Evolutionary conservation across 495 filamentous ascomycete species (phyloP).

Genomic region (Xylaria acuta): DNA sequence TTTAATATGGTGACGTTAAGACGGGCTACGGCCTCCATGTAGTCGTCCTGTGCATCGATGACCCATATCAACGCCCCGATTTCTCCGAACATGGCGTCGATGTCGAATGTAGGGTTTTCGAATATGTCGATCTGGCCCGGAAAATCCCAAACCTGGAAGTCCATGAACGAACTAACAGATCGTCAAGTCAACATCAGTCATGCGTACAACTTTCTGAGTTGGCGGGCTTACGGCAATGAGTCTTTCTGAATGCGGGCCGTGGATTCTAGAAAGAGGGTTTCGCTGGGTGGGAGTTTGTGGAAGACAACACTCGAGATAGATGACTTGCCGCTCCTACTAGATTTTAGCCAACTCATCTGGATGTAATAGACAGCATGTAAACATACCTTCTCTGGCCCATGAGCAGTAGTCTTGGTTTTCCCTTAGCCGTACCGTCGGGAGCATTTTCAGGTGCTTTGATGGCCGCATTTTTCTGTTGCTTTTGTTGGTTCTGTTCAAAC

Average conservation of each 20-base stretch:
- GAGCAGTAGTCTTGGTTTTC: slow-evolving; percentile 84
- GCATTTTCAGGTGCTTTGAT: slow-evolving; percentile 48
- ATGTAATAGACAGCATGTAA: not conserved
- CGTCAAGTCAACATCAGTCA: slow-evolving; percentile 4
- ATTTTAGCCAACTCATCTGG: slow-evolving; percentile 25
- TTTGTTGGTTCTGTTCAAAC: slow-evolving; percentile 61
- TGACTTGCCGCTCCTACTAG: slow-evolving; percentile 87
- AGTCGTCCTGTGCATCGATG: slow-evolving; percentile 97
- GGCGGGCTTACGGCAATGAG: slow-evolving; percentile 73
- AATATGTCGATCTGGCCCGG: slow-evolving; percentile 91
- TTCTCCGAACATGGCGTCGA: slow-evolving; percentile 90
- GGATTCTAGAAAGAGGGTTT: slow-evolving; percentile 93
- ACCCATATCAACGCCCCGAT: slow-evolving; percentile 97
- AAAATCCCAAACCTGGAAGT: slow-evolving; percentile 98
- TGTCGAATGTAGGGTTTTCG: slow-evolving; percentile 79
- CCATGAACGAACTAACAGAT: slow-evolving; percentile 85
- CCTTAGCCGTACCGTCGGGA: slow-evolving; percentile 52
- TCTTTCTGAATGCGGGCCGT: slow-evolving; percentile 93
- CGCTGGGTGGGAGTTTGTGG: slow-evolving; percentile 92
- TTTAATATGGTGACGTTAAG: slow-evolving; percentile 86
- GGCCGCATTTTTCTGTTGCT: slow-evolving; percentile 50
- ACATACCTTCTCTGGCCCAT: slow-evolving; percentile 94
- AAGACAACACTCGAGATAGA: slow-evolving; percentile 98
- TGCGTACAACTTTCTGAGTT: not conserved
- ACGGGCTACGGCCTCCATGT: slow-evolving; percentile 84